Percentiles rank a stretch among this genome's conserved stretches.
Evolutionary conservation across 2,329 filamentous ascomycete species (phyloP).

Genomic region (Exserohilum rostratum): DNA sequence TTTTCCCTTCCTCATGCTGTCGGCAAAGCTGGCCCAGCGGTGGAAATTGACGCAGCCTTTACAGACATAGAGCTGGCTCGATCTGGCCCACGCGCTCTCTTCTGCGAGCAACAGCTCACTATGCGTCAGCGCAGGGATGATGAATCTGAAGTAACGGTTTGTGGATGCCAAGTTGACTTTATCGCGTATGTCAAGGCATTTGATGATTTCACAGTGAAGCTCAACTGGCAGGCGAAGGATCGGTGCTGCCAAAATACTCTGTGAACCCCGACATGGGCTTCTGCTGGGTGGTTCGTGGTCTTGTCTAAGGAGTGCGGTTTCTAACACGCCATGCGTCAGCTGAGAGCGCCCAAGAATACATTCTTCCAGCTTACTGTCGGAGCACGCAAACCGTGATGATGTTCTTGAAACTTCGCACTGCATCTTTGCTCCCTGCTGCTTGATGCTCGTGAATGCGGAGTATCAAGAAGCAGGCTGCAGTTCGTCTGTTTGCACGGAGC

Average conservation of each 20-base stretch:
- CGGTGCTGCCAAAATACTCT: slow-evolving; percentile 20
- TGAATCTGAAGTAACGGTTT: slow-evolving; percentile 25
- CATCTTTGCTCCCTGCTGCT: not conserved
- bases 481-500: not conserved
- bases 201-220: slow-evolving; percentile 30
- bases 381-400: not conserved
- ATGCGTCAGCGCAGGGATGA: slow-evolving; percentile 27
- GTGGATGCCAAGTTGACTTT: slow-evolving; percentile 22
- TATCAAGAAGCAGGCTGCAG: not conserved
- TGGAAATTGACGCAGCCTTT: slow-evolving; percentile 28
- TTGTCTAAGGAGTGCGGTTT: not conserved
- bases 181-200: slow-evolving; percentile 30
- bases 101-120: slow-evolving; percentile 31
- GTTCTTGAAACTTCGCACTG: not conserved
- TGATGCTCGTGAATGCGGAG: not conserved
- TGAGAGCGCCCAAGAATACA: not conserved
- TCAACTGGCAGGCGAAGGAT: slow-evolving; percentile 34
- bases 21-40: slow-evolving; percentile 29
- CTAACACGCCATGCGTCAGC: slow-evolving; percentile 3
- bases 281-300: not conserved
- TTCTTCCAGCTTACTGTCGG: slow-evolving; percentile 8
- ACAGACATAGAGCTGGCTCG: slow-evolving; percentile 30
- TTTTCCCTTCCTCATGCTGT: slow-evolving; percentile 40
- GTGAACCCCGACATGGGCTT: not conserved
- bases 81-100: slow-evolving; percentile 23